Conservation (phyloP, 2,329 filamentous ascomycete genomes). For the Capronia americana region DNA sequence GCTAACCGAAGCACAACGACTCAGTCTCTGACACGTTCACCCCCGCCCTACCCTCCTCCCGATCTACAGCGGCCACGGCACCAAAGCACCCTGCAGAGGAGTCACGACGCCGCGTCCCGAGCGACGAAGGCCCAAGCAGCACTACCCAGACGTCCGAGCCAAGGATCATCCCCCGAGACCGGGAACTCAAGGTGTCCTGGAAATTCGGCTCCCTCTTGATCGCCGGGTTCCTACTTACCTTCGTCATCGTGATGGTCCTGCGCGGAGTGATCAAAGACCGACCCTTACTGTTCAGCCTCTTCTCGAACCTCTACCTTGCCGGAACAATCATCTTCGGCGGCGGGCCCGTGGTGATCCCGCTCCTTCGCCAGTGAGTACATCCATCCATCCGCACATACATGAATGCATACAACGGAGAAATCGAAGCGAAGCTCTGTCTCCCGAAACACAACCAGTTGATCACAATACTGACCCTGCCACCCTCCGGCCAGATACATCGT, state of each 20-base stretch:
- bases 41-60: not conserved
- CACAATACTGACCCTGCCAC: not conserved
- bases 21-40: not conserved
- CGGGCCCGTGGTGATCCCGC: constrained; percentile 69
- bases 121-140: not conserved
- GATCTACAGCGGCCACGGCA: not conserved
- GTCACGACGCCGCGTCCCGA: not conserved
- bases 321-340: constrained; percentile 73
- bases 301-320: constrained; percentile 75
- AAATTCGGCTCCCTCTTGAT: constrained; percentile 50
- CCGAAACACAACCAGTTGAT: not conserved
- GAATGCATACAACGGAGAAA: not conserved
- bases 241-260: constrained; percentile 63
- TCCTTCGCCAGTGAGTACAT: constrained; percentile 53
- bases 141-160: not conserved
- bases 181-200: constrained; percentile 43
- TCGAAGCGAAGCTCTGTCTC: not conserved
- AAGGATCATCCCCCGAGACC: constrained; percentile 10
- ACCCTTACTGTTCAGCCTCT: constrained; percentile 64
- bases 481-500: constrained; percentile 60
- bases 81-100: not conserved
- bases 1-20: not conserved
- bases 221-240: constrained; percentile 61
- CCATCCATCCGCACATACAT: not conserved
- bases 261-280: constrained; percentile 48